These are phyloP conservation scores for Fusarium palustre DNA, from an alignment of 2,329 filamentous ascomycete species.

Conservation along the genomic window DNA sequence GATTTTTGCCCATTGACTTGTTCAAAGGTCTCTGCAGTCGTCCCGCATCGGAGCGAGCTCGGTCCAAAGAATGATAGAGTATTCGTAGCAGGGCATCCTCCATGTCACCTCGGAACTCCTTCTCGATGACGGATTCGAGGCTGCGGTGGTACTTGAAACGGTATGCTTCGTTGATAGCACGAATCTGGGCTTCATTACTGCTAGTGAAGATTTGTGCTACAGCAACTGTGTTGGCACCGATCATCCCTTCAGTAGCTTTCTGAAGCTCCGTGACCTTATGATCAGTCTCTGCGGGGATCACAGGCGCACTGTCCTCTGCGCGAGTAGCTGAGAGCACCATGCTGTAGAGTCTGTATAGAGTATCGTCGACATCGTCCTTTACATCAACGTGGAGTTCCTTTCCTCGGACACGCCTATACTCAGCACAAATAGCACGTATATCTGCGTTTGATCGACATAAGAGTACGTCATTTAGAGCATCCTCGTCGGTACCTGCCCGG, in stretches of 20 bases:
- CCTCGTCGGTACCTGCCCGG: slow-evolving; percentile 50
- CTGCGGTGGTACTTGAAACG: slow-evolving; percentile 50
- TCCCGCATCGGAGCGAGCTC: slow-evolving; percentile 44
- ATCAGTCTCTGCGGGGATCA: slow-evolving; percentile 49
- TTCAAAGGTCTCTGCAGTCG: slow-evolving; percentile 44
- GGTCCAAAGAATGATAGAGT: slow-evolving; percentile 42
- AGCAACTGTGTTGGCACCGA: slow-evolving; percentile 48
- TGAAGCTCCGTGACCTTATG: slow-evolving; percentile 51
- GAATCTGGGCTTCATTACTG: slow-evolving; percentile 51
- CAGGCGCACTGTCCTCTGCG: slow-evolving; percentile 46
- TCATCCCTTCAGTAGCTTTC: slow-evolving; percentile 49
- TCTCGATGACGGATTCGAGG: slow-evolving; percentile 51
- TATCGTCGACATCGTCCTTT: slow-evolving; percentile 50
- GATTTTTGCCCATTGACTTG: slow-evolving; percentile 48
- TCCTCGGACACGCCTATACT: slow-evolving; percentile 48
- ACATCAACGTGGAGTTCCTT: slow-evolving; percentile 49
- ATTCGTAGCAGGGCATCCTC: slow-evolving; percentile 51
- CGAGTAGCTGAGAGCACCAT: slow-evolving; percentile 49
- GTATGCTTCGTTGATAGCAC: slow-evolving; percentile 48
- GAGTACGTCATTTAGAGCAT: slow-evolving; percentile 52
- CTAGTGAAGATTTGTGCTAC: slow-evolving; percentile 51
- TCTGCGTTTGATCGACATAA: slow-evolving; percentile 54
- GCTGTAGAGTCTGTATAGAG: slow-evolving; percentile 50
- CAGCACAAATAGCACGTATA: slow-evolving; percentile 48
- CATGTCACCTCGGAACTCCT: slow-evolving; percentile 52